Evolutionary conservation across 768 basidiomycete genomes (phyloP).

Genomic region (Hydnomerulius pinastri): DNA sequence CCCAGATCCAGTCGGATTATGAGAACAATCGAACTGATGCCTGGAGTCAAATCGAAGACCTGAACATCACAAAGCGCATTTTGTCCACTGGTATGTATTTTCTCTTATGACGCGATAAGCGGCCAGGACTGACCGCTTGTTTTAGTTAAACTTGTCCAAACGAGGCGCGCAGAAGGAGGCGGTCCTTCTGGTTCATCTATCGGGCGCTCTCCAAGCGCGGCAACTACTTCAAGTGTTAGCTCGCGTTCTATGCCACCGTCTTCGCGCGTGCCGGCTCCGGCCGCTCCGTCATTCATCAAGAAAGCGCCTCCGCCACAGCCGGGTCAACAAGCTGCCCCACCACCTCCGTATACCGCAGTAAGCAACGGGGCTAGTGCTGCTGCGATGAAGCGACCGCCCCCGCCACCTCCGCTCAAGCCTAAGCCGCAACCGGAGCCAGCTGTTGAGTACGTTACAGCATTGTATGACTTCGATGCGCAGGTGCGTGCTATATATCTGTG

Average conservation of each 20-base stretch:
- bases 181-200: conserved; percentile 39
- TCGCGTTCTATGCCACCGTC: conserved; percentile 29
- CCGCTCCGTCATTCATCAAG: conserved; percentile 39
- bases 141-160: conserved; percentile 69
- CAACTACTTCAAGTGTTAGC: conserved; percentile 26
- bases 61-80: conserved; percentile 82
- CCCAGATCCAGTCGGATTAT: conserved; percentile 77
- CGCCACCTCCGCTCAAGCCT: conserved; percentile 88
- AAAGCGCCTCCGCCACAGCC: conserved; percentile 42
- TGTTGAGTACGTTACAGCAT: conserved; percentile 80
- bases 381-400: conserved; percentile 74
- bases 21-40: conserved; percentile 83
- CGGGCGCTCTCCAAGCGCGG: conserved; percentile 29
- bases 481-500: conserved; percentile 34
- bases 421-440: conserved; percentile 73
- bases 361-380: conserved; percentile 32
- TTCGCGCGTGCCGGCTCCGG: too few species aligned
- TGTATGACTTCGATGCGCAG: conserved; percentile 96
- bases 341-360: conserved; percentile 37
- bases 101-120: background rate
- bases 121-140: conserved; percentile 9
- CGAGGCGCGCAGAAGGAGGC: conserved; percentile 39
- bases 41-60: conserved; percentile 72
- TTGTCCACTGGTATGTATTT: conserved; percentile 54
- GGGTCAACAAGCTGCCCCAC: conserved; percentile 41